These are phyloP conservation scores for Hypoxylon crocopeplum DNA, from an alignment of 495 filamentous ascomycete genomes.

Conservation along the genomic window DNA sequence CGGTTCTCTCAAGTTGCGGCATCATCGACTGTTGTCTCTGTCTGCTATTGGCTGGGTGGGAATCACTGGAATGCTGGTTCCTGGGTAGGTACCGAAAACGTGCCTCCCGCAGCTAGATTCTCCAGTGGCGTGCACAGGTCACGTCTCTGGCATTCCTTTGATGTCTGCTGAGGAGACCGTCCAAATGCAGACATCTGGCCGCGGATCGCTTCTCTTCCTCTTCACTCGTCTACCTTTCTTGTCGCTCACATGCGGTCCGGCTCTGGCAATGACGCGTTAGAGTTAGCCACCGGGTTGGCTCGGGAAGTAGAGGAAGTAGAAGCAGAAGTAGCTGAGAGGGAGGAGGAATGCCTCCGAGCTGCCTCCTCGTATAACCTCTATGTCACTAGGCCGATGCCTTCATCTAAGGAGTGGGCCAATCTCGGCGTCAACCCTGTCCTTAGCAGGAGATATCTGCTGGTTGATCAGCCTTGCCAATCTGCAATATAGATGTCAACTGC, in stretches of 20 bases:
- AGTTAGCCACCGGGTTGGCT: neutral
- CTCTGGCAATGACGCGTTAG: neutral
- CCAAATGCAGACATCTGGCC: slow-evolving; percentile 42
- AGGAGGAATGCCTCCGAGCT: neutral
- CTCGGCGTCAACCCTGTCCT: slow-evolving; percentile 5
- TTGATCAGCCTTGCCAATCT: slow-evolving; percentile 13
- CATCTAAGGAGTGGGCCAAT: slow-evolving; percentile 1
- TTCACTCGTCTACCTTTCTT: slow-evolving; percentile 7
- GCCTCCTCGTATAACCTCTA: slow-evolving; percentile 3
- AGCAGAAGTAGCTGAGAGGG: neutral
- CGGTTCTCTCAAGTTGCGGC: neutral
- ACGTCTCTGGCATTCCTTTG: slow-evolving; percentile 38
- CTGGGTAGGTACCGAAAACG: slow-evolving; percentile 37
- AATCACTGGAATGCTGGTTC: slow-evolving; percentile 39
- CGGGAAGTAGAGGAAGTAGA: neutral
- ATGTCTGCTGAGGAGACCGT: slow-evolving; percentile 24
- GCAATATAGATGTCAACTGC: slow-evolving; percentile 10
- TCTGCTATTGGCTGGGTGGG: slow-evolving; percentile 8
- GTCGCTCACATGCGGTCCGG: slow-evolving; percentile 6
- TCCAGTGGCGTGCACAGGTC: slow-evolving; percentile 25
- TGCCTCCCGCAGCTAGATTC: slow-evolving; percentile 30
- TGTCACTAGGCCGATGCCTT: slow-evolving; percentile 15
- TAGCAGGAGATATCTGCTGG: neutral
- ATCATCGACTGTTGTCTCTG: slow-evolving; percentile 9
- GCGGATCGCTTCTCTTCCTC: slow-evolving; percentile 26